phyloP scores from a whole-genome alignment of 441 rosid genomes.

The Raphanus hybrid region DNA sequence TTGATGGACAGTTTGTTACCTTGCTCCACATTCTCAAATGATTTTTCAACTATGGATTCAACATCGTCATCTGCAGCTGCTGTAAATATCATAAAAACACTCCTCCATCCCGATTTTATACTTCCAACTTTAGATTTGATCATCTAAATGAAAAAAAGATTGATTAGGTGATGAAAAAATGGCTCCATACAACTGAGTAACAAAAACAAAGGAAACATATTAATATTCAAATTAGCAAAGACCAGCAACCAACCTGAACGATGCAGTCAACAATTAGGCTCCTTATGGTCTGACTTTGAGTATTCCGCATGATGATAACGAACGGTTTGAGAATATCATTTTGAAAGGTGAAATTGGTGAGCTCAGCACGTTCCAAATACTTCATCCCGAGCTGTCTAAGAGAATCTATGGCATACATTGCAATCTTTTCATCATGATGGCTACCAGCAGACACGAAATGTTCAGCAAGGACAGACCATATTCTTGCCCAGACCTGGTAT shows the following conservation, averaged over 20 bases:
- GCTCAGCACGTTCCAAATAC: slow-evolving; percentile 97
- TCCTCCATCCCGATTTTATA: slow-evolving; percentile 99
- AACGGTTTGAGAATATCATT: slow-evolving; percentile 99
- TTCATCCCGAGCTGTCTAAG: slow-evolving; percentile 98
- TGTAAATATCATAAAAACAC: slow-evolving; percentile 98
- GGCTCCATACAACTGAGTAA: slow-evolving; percentile 18
- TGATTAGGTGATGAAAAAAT: slow-evolving; percentile 30
- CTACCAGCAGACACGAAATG: slow-evolving; percentile 99
- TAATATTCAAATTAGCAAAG: slow-evolving; percentile 25
- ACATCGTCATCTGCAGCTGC: slow-evolving; percentile 97
- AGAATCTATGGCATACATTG: slow-evolving; percentile 99
- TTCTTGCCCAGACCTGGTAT: slow-evolving; percentile 98
- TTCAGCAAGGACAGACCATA: slow-evolving; percentile 97
- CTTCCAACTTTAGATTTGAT: slow-evolving; percentile 98
- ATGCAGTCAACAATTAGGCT: slow-evolving; percentile 98
- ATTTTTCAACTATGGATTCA: slow-evolving; percentile 96
- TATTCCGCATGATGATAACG: slow-evolving; percentile 95
- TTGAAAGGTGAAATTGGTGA: slow-evolving; percentile 96
- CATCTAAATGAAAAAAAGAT: slow-evolving; percentile 66
- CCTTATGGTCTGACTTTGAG: slow-evolving; percentile 87
- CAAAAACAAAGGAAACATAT: slow-evolving; percentile 16
- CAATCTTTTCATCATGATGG: slow-evolving; percentile 97
- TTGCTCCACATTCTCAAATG: slow-evolving; percentile 99
- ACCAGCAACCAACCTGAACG: slow-evolving; percentile 72
- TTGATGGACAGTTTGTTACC: slow-evolving; percentile 53